These are phyloP conservation scores for Trametes versicolor DNA, from an alignment of 1,284 basidiomycete species.

Conservation along the genomic window DNA sequence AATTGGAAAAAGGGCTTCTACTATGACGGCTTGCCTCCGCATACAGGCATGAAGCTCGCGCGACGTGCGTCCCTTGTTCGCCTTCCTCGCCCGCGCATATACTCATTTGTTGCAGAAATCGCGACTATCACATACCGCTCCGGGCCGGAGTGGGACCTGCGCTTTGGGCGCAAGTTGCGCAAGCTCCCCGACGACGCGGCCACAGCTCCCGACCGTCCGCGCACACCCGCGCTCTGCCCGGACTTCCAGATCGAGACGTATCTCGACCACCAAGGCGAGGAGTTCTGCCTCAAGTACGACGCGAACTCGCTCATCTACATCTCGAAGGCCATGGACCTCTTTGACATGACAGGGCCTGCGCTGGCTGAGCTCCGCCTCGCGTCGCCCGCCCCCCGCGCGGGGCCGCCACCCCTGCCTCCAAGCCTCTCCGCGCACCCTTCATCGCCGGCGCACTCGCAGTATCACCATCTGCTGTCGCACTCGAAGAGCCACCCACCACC, in stretches of 20 bases:
- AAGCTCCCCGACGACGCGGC: constrained; percentile 46
- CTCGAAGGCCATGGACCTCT: constrained; percentile 99
- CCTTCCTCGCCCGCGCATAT: constrained; percentile 1
- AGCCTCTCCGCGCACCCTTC: constrained; percentile 42
- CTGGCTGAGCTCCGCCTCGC: constrained; percentile 73
- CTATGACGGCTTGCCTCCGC: constrained; percentile 94
- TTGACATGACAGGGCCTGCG: constrained; percentile 91
- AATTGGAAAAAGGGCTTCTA: constrained; percentile 99
- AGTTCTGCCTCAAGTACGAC: constrained; percentile 99
- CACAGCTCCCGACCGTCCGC: constrained; percentile 46
- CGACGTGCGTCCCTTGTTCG: constrained; percentile 70
- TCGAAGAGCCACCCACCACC: constrained; percentile 79
- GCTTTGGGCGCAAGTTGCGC: constrained; percentile 88
- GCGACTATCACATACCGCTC: constrained; percentile 99
- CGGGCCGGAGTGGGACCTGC: constrained; percentile 98
- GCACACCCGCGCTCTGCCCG: constrained; percentile 86
- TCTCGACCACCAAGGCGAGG: constrained; percentile 97
- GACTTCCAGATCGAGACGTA: constrained; percentile 99
- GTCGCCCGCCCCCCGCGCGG: constrained; percentile 43
- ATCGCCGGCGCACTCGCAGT: constrained; percentile 39
- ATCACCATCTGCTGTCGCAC: constrained; percentile 55
- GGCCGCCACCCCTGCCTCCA: constrained; percentile 40
- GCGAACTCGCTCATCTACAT: constrained; percentile 99
- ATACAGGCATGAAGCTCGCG: constrained; percentile 98
- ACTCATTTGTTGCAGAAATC: constrained; percentile 72